Base-by-base conservation (phyloP, 805 yeast species). In the Kuraishia cidri region DNA sequence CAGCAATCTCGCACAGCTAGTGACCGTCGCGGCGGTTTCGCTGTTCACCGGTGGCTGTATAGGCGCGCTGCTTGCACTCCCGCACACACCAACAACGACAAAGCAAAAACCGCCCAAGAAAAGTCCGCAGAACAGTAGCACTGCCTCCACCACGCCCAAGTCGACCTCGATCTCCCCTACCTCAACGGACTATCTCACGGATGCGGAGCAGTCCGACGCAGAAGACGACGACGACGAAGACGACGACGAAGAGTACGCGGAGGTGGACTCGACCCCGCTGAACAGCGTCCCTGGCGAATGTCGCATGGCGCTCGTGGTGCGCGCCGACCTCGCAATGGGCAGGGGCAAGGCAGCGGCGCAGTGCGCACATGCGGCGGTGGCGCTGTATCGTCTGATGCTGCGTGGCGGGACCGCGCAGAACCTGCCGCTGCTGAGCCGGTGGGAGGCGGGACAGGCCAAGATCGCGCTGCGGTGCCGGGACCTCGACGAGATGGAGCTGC, bases 341-440 rank as follows among this genome's bases (percentile, higher is more conserved):
- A 86, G 85, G 56, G 99, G 99, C 15, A 92, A 92, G 52, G 79
- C 84, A 3, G 97, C 97, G 4, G 98, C 98, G 5, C 99, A 92
- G 52, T 90, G 97, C 56, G 79, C 87, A 24, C 99, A 92, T 60
- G 98, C 98, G n/a, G 94, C 97, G 1, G 66, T 92, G 22, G 88
- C 92, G 0, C 75, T 92, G 44, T 92, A 83, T 57, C 78, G 82
- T 47, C 58, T 75, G 39, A 79, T 81, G 60, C 62, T 72, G 24
- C 59, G 66, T 24, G 62, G 73, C 2, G 68, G 65, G 5, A 69
- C 72, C 5, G 62, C 67, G 4, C 69, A 73, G 40, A 78, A 83
- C 41, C 78, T 85, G 11, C 63, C 62, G 9, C 55, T 81, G 64
- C 66, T 87, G 8, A 55, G 60, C 9, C 65, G 90, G 42, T 92